Evolutionary conservation across 805 yeast genomes (phyloP).

Genomic region (Wickerhamiella kurtzmanii): DNA sequence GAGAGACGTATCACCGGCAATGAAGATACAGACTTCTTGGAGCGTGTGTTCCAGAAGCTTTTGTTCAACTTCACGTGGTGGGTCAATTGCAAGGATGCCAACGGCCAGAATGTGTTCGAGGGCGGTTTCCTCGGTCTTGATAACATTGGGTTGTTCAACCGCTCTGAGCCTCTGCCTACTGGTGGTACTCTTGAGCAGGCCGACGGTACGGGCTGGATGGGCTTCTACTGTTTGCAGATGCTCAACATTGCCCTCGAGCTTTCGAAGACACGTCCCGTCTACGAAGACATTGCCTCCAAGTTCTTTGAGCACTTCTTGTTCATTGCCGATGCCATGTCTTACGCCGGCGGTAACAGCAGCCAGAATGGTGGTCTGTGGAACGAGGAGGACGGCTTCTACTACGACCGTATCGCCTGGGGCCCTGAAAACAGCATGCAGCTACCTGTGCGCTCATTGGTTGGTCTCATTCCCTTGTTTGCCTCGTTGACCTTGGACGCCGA

Average conservation of each 20-base stretch:
- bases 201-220: constrained; percentile 97
- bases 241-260: constrained; percentile 82
- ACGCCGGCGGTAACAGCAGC: constrained; percentile 35
- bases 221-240: constrained; percentile 81
- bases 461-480: constrained; percentile 83
- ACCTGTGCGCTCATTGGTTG: constrained; percentile 81
- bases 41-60: constrained; percentile 83
- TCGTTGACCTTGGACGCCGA: constrained; percentile 80
- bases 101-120: constrained; percentile 80
- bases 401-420: constrained; percentile 82
- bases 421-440: constrained; percentile 47
- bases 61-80: constrained; percentile 91
- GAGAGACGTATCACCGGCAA: constrained; percentile 76
- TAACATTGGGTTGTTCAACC: constrained; percentile 81
- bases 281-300: constrained; percentile 87
- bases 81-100: constrained; percentile 82
- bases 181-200: constrained; percentile 88
- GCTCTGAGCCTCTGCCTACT: constrained; percentile 86
- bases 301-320: constrained; percentile 85
- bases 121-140: constrained; percentile 91
- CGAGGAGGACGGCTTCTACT: constrained; percentile 75
- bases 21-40: constrained; percentile 71
- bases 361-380: constrained; percentile 56
- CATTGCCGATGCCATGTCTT: constrained; percentile 90
- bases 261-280: constrained; percentile 71